Percentiles rank a stretch among this genome's conserved stretches.
Evolutionary conservation across 768 basidiomycete genomes (phyloP).

Genomic region (Asterophora lycoperdoides): DNA sequence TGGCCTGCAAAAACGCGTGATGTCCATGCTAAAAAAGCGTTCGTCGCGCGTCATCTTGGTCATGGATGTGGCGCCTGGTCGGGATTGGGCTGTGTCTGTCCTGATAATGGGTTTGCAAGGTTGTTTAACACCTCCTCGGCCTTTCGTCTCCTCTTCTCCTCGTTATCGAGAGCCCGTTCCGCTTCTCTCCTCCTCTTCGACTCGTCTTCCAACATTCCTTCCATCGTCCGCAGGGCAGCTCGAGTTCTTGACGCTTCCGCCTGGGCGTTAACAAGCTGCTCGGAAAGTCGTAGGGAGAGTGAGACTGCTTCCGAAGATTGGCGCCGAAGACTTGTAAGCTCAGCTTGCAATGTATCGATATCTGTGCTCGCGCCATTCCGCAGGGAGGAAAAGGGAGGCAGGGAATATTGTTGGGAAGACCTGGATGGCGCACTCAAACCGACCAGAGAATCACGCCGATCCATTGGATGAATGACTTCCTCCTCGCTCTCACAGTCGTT

Average conservation of each 20-base stretch:
- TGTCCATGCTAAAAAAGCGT: background rate
- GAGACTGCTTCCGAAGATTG: conserved; percentile 68
- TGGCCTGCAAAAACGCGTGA: background rate
- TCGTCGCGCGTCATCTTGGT: background rate
- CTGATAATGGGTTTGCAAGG: conserved; percentile 21
- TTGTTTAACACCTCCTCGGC: conserved; percentile 49
- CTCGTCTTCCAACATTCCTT: conserved; percentile 61
- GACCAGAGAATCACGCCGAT: conserved; percentile 36
- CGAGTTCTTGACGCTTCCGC: conserved; percentile 54
- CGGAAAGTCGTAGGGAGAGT: conserved; percentile 59
- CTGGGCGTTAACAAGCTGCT: conserved; percentile 65
- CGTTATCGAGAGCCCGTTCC: conserved; percentile 49
- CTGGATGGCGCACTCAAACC: conserved; percentile 31
- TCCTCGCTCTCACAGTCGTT: conserved; percentile 71
- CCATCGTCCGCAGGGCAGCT: conserved; percentile 49
- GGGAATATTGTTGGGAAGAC: conserved; percentile 30
- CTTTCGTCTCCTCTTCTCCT: conserved; percentile 38
- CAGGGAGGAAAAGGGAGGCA: conserved; percentile 41
- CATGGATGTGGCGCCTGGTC: background rate
- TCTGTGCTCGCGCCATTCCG: conserved; percentile 28
- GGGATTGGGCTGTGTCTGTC: background rate
- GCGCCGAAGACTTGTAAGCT: conserved; percentile 58
- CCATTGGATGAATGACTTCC: conserved; percentile 45
- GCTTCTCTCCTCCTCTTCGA: conserved; percentile 52
- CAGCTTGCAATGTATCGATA: conserved; percentile 61